Evolutionary conservation across 2,329 filamentous ascomycete species (phyloP).

Genomic region (Pseudogymnoascus sp.): DNA sequence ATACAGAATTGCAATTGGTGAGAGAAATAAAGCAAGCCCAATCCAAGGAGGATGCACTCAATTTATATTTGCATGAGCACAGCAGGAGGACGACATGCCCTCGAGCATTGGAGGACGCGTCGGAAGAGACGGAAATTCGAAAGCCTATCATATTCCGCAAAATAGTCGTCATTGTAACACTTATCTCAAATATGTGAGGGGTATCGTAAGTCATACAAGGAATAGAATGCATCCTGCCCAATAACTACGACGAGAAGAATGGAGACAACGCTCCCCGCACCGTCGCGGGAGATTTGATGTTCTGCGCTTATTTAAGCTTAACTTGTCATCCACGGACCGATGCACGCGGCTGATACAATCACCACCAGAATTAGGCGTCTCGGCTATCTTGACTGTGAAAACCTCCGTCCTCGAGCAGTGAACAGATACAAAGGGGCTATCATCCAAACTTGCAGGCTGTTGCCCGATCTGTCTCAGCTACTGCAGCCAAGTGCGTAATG

Average conservation of each 20-base stretch:
- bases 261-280: background rate
- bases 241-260: background rate
- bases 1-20: background rate
- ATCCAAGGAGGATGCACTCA: background rate
- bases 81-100: background rate
- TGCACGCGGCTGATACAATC: background rate
- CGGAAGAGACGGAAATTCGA: background rate
- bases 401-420: background rate
- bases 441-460: background rate
- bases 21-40: background rate
- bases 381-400: background rate
- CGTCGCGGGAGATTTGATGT: background rate
- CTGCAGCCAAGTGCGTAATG: background rate
- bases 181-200: constrained; percentile 5
- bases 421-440: background rate
- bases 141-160: constrained; percentile 4
- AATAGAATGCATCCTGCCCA: background rate
- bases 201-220: background rate
- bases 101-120: background rate
- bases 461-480: constrained; percentile 1
- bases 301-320: constrained; percentile 8
- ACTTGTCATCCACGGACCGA: background rate
- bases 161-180: background rate
- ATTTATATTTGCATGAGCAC: constrained; percentile 1
- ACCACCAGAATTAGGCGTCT: background rate